Conservation (phyloP, 108 stramenopile genomes). For the Craspedostauros australis region DNA sequence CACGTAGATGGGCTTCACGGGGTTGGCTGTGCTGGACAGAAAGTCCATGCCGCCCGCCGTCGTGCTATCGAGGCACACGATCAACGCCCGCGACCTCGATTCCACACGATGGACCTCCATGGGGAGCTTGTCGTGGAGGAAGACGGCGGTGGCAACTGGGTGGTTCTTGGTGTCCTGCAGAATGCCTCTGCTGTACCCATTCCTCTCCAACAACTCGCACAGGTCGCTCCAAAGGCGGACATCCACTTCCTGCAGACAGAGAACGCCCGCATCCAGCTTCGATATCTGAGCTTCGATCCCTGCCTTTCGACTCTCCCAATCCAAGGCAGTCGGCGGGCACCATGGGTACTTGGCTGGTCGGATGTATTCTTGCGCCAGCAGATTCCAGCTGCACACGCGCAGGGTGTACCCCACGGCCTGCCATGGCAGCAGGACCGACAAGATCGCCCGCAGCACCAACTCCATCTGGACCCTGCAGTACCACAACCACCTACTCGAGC, state of each 20-base stretch:
- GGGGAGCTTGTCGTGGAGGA: slow-evolving; percentile 5
- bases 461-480: no score
- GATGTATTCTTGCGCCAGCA: slow-evolving; percentile 32
- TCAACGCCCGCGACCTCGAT: slow-evolving; percentile 33
- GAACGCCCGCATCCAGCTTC: slow-evolving; percentile 24
- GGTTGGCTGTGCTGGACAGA: not conserved
- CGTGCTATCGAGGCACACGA: slow-evolving; percentile 12
- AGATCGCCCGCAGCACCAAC: no score
- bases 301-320: slow-evolving; percentile 30
- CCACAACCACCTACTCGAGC: not conserved
- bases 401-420: no score
- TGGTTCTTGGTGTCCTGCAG: slow-evolving; percentile 29
- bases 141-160: slow-evolving; percentile 29
- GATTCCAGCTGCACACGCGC: no score
- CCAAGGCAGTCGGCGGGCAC: slow-evolving; percentile 17
- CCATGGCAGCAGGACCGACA: no score
- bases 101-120: slow-evolving; percentile 11
- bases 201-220: not conserved
- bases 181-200: slow-evolving; percentile 18
- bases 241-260: slow-evolving; percentile 64
- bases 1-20: slow-evolving; percentile 15
- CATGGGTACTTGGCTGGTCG: slow-evolving; percentile 21
- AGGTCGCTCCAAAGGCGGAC: slow-evolving; percentile 26
- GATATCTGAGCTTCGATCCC: slow-evolving; percentile 19
- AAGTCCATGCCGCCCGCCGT: not conserved